Conservation (phyloP, 1,284 basidiomycete genomes). For the Ceratobasidium sp. region DNA sequence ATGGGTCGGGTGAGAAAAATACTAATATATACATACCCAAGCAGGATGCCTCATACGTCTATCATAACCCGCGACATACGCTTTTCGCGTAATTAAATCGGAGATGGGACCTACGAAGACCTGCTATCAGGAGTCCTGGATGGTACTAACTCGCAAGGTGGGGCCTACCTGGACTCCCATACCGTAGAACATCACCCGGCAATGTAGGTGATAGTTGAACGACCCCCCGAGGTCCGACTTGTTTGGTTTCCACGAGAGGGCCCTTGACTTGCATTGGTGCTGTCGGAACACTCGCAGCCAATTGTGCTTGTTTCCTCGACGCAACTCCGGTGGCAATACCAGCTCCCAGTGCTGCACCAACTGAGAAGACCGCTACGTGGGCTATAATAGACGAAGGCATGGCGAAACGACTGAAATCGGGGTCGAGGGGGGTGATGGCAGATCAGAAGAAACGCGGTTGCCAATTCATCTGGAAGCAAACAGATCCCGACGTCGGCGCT, state of each 20-base stretch:
- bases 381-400: conserved; percentile 51
- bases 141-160: no score
- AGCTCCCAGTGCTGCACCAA: conserved; percentile 73
- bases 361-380: conserved; percentile 75
- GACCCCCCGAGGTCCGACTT: conserved; percentile 50
- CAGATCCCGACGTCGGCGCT: conserved; percentile 38
- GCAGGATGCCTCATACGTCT: conserved; percentile 89
- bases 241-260: conserved; percentile 50
- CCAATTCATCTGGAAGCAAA: conserved; percentile 24
- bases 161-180: conserved; percentile 76
- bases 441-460: conserved; percentile 22
- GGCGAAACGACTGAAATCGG: background rate
- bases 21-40: conserved; percentile 70
- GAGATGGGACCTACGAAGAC: conserved; percentile 75
- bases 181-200: conserved; percentile 64
- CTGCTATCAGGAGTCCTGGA: background rate
- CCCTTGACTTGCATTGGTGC: conserved; percentile 43
- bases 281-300: conserved; percentile 27
- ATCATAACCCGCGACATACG: conserved; percentile 92
- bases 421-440: background rate
- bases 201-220: conserved; percentile 53
- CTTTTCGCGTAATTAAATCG: conserved; percentile 81
- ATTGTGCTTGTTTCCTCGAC: conserved; percentile 51
- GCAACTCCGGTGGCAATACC: conserved; percentile 66
- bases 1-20: background rate